Base-by-base conservation (phyloP, 1,139 yeast genomes). In the Hyphopichia khmerensis region DNA sequence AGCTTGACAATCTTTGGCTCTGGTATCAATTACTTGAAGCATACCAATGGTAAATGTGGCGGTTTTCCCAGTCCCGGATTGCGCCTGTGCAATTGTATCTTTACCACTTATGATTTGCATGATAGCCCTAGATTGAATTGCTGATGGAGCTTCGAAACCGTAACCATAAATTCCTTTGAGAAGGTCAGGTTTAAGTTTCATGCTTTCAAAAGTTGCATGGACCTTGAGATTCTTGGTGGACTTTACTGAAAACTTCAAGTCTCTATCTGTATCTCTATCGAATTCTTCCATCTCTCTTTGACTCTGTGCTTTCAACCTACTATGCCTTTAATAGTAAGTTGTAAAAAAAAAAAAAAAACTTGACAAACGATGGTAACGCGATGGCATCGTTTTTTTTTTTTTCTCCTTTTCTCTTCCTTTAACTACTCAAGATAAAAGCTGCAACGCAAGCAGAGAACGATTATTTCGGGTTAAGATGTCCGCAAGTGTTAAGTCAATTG, bases 61-160 rank as follows among this genome's bases (percentile, higher is more conserved):
- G 0, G 99, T 93, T 64, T 93, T 93, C 58, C 99, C 99, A 1
- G 99, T 93, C 48, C 99, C 99, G 4, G 96, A 88, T 62, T 93
- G 99, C 10, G 98, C 97, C 65, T 93, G 99, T 18, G 98, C 98
- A 47, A 93, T 88, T 2, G 93, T 87, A 62, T 93, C 99, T 55
- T 84, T 79, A 4, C 97, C 98, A 41, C 84, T 79, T 42, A 91
- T 89, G 48, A 91, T 90, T 59, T 91, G 98, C 68, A 87, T 79
- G 44, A 93, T 93, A 30, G 97, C 99, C 53, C 98, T 75, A 35
- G 95, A 87, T 65, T 93, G 99, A 64, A 93, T 93, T 7, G 97
- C 90, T 19, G 96, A 88, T 15, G 99, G 99, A 9, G 86, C 80
- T 64, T 90, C 96, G 59, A 90, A 93, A 16, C 99, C 98, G 63